Conservation (phyloP, 345 rosid genomes). For the Cardamine resedifolia region DNA sequence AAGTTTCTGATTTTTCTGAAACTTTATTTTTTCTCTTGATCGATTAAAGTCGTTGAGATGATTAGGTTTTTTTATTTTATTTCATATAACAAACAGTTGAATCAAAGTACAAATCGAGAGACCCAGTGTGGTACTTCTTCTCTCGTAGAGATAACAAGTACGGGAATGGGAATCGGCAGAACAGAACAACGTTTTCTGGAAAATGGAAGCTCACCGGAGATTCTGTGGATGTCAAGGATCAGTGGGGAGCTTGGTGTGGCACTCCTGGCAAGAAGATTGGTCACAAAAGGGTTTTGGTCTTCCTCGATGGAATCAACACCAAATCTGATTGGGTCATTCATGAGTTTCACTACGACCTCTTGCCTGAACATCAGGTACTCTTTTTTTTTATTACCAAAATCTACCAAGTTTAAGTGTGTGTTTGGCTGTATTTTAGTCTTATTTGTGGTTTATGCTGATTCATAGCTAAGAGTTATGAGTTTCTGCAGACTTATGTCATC, state of each 20-base stretch:
- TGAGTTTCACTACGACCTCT: slow-evolving; percentile 22
- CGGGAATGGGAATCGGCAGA: slow-evolving; percentile 23
- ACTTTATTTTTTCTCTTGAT: background rate
- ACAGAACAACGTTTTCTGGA: slow-evolving; percentile 38
- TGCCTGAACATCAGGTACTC: background rate
- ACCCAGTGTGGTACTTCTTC: slow-evolving; percentile 43
- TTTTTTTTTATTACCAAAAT: background rate
- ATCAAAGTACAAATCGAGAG: slow-evolving; percentile 30
- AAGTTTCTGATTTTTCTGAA: background rate
- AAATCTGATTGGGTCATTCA: slow-evolving; percentile 35
- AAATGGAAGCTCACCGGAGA: slow-evolving; percentile 51
- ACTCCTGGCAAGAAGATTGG: slow-evolving; percentile 36
- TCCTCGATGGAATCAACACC: background rate
- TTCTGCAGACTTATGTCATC: too few species aligned
- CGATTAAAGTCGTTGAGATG: too few species aligned
- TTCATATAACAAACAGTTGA: slow-evolving; percentile 23
- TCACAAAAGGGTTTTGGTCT: slow-evolving; percentile 40
- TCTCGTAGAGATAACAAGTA: slow-evolving; percentile 22
- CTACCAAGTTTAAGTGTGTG: too few species aligned
- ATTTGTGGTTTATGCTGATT: background rate
- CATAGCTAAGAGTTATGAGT: background rate
- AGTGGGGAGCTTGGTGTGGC: background rate
- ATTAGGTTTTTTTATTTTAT: too few species aligned
- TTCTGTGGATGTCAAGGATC: background rate
- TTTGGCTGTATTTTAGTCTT: background rate